Base-by-base conservation (phyloP, 1,139 yeast genomes). In the Blastobotrys elegans region DNA sequence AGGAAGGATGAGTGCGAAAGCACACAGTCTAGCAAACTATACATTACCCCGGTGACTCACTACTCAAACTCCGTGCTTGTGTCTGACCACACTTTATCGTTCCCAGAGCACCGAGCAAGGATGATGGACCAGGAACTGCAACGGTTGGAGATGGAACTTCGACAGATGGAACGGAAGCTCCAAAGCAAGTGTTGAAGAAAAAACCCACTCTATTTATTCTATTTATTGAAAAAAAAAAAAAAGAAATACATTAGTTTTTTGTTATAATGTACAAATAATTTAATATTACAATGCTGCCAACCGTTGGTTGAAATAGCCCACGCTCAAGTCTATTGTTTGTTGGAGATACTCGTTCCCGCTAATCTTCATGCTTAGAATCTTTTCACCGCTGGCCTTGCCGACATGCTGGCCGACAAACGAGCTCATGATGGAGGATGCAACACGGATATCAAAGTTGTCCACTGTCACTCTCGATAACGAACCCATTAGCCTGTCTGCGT, bases 391-490 rank as follows among this genome's bases (percentile, higher is more conserved):
- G 18, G 41, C 21, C 37, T 29, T 42, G n/a, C n/a, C n/a, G 22
- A 20, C 22, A 47, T 52, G 22, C 70, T 70, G 43, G 10, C 56
- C 78, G 46, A 74, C 73, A 47, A 61, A 69, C 54, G 71, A 75
- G 13, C 77, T 63, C 65, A 82, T 79, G n/a, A 82, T 54, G 35
- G 74, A 71, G 16, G 73, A 59, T 0, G 85, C 83, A 26, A 75
- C 76, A 45, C 65, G 70, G 33, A 68, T 64, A 32, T 68, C 65
- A 11, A 49, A 49, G 16, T 63, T 49, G 36, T 60, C 55, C 17
- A 46, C 42, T 40, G 68, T 62, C 33, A 74, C 71, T 22, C 72
- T 72, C 20, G 80, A 62, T 43, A 83, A 63, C 20, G 65, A 62
- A 8, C 63, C 60, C 20, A 73, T 49, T 14, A 64, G 56, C n/a